Percentiles rank a stretch among this genome's conserved stretches.
Conservation (phyloP, 2,329 filamentous ascomycete species). For the Apiospora kogelbergensis region DNA sequence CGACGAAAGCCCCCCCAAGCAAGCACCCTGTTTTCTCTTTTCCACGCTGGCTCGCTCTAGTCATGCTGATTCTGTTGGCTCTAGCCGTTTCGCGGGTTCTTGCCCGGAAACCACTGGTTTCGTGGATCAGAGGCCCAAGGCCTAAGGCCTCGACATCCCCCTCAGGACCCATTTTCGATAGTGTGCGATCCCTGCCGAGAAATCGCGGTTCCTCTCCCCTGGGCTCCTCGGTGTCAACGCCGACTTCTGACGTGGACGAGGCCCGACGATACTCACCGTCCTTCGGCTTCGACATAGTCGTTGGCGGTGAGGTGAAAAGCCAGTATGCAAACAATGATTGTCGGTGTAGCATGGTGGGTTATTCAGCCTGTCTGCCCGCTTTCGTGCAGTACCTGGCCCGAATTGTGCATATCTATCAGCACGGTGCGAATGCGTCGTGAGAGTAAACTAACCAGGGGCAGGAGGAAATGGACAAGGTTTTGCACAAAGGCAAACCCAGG, state of each 20-base stretch:
- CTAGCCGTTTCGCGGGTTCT: background rate
- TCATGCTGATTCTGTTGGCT: background rate
- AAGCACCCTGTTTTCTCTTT: background rate
- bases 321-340: slow-evolving; percentile 1
- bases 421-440: slow-evolving; percentile 6
- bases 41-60: background rate
- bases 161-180: background rate
- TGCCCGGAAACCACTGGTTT: background rate
- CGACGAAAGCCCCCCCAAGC: background rate
- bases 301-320: slow-evolving; percentile 8
- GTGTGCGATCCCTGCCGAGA: background rate
- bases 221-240: slow-evolving; percentile 1
- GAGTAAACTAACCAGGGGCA: background rate
- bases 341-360: slow-evolving; percentile 7
- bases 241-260: slow-evolving; percentile 3
- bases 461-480: background rate
- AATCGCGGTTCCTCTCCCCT: background rate
- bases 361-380: slow-evolving; percentile 6
- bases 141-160: background rate
- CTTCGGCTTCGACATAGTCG: background rate
- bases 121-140: background rate
- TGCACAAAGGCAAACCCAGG: background rate
- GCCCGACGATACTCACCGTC: slow-evolving; percentile 6
- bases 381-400: slow-evolving; percentile 8
- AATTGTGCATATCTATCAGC: background rate